A percentile compares a stretch with the other conserved stretches of the same genome.
These are phyloP conservation scores for Ceratobasidium sp. DNA, from an alignment of 1,284 basidiomycete species.

Conservation along the genomic window DNA sequence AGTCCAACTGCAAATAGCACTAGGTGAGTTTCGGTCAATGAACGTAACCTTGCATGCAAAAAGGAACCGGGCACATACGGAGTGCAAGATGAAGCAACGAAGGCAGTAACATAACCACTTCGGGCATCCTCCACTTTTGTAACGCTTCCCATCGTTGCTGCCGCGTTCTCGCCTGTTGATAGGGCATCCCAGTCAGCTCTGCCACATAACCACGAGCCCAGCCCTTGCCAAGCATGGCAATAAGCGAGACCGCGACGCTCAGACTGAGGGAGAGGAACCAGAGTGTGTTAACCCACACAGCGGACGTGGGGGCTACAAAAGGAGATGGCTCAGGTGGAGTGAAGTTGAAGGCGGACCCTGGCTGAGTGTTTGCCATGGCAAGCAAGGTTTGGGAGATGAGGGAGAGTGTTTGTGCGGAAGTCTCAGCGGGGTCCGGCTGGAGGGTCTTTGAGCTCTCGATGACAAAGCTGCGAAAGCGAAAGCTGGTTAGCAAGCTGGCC, in stretches of 20 bases:
- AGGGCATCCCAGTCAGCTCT: conserved; percentile 14
- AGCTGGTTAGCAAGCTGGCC: background rate
- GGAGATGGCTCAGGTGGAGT: background rate
- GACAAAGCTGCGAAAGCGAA: background rate
- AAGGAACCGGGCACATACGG: background rate
- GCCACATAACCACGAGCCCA: conserved; percentile 27
- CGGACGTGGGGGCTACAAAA: background rate
- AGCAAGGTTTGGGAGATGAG: background rate
- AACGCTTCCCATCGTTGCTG: conserved; percentile 2
- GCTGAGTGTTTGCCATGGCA: background rate
- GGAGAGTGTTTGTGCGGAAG: background rate
- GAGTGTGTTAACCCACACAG: conserved; percentile 10
- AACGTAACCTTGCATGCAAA: too few species aligned
- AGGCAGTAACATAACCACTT: background rate
- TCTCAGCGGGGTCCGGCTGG: background rate
- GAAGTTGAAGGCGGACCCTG: background rate
- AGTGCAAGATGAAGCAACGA: conserved; percentile 1
- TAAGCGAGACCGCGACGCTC: too few species aligned
- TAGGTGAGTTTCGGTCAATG: background rate
- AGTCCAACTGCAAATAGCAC: conserved; percentile 10
- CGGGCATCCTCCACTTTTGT: background rate
- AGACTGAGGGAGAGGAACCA: conserved; percentile 32
- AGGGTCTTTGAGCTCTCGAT: conserved; percentile 5
- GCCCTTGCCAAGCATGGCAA: conserved; percentile 32
- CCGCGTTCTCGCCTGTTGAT: conserved; percentile 24